Evolutionary conservation across 2,329 filamentous ascomycete species (phyloP), one percentile per base, ranked within the genome.

Genomic region (Xylariales sp.): DNA sequence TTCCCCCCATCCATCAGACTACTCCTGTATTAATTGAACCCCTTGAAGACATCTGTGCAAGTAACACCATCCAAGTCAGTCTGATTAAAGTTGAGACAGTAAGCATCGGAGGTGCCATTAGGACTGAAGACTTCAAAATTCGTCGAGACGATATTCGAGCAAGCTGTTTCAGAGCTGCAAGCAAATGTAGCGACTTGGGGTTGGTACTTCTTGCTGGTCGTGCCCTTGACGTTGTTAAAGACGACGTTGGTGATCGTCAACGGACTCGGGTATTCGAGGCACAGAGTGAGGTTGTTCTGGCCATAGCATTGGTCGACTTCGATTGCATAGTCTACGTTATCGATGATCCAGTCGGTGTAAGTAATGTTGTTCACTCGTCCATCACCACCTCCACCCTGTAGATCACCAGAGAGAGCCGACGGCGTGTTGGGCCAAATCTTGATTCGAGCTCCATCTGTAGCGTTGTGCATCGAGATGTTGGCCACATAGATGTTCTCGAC

Each of bases 271-370:
- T 64, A 76, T 57, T 75, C 51, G 31, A 74, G 70, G 61, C 79
- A 83, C n/a, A 81, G 66, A 3, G 77, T 80, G 37, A 74, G 53
- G 52, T 83, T 42, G 21, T 22, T 42, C 31, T 42, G 39, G 31
- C 39, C 39, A 18, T 42, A 42, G 31, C 61, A 63, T 49, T 60
- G 59, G 35, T 59, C 60, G 45, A 82, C 66, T 50, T 80, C 74
- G 47, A 82, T 77, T 5, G 75, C 76, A 50, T 78, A 81, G 57
- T 83, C 79, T 51, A 79, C 76, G 47, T 82, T 81, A 19, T 67
- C 60, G 45, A 80, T 66, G 18, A 52, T 51, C 63, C 81, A 74
- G 45, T 68, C 69, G 44, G 80, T 71, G 57, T 76, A 82, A 2
- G 77, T 81, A 46, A 82, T 66, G 60, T 83, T 83, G 46, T 68